phyloP scores from a whole-genome alignment of 345 rosid species.

The Atalantia buxifolia region DNA sequence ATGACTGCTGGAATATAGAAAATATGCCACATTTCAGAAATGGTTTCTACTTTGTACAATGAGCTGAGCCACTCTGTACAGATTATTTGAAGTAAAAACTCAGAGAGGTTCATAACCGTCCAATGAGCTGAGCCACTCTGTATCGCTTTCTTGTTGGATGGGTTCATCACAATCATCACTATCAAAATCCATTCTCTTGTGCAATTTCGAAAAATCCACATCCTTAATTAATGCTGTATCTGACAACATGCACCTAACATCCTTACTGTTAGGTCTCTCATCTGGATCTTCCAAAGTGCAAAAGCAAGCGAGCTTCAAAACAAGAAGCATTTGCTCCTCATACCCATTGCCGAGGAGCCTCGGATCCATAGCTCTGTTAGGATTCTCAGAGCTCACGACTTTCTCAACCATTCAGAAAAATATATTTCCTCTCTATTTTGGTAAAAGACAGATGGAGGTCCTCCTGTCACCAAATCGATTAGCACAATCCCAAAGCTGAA shows the following conservation, averaged over 20 bases:
- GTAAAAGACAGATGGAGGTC: too few relatives aligned
- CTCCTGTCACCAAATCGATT: too few relatives aligned
- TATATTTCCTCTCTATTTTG: too few relatives aligned
- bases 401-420: constrained; percentile 50
- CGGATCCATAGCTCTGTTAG: constrained; percentile 59
- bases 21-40: not conserved
- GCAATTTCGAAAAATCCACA: not conserved
- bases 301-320: constrained; percentile 75
- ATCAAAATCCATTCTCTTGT: not conserved
- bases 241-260: constrained; percentile 72
- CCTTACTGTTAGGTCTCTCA: constrained; percentile 83
- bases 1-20: too few relatives aligned
- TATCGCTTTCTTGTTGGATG: too few relatives aligned
- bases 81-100: not conserved
- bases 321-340: constrained; percentile 78
- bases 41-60: not conserved
- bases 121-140: too few relatives aligned
- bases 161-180: too few relatives aligned
- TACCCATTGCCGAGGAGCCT: constrained; percentile 51
- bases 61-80: not conserved
- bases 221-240: constrained; percentile 33
- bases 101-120: too few relatives aligned
- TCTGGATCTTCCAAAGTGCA: constrained; percentile 79
- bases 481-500: too few relatives aligned
- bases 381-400: constrained; percentile 60